phyloP scores from a whole-genome alignment of 1,284 basidiomycete genomes.

The Leucoagaricus sp. region DNA sequence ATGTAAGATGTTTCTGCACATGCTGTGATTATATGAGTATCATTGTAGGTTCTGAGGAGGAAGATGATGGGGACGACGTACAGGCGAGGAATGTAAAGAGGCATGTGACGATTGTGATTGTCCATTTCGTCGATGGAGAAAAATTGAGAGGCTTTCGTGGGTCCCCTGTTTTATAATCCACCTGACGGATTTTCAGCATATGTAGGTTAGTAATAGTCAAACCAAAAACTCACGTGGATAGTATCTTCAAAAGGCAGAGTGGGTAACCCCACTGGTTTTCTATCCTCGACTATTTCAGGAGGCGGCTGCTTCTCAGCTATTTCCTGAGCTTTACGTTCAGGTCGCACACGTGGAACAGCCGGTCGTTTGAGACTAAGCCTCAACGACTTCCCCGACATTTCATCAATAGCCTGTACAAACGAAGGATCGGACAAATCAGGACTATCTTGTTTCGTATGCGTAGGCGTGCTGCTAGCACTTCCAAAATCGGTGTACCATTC shows the following conservation, averaged over 20 bases:
- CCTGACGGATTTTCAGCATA: too few species aligned
- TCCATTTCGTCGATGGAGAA: conserved; percentile 48
- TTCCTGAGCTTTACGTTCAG: too few species aligned
- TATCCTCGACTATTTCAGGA: too few species aligned
- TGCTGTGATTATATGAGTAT: conserved; percentile 34
- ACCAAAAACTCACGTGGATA: too few species aligned
- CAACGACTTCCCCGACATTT: background rate
- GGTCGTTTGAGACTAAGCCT: conserved; percentile 5
- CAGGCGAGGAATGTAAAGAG: conserved; percentile 57
- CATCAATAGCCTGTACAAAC: conserved; percentile 6
- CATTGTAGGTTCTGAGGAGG: conserved; percentile 3
- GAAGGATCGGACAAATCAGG: background rate
- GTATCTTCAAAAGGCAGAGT: too few species aligned
- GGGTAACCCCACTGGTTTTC: too few species aligned
- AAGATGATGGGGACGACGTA: conserved; percentile 20
- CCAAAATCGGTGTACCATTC: background rate
- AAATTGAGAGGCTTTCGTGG: conserved; percentile 56
- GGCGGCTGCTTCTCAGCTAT: too few species aligned
- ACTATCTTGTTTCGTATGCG: background rate
- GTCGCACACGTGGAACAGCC: too few species aligned
- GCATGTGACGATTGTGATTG: conserved; percentile 55
- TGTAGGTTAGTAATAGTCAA: too few species aligned
- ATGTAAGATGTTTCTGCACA: conserved; percentile 55
- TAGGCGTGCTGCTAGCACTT: background rate
- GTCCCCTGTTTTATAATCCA: conserved; percentile 58